These are phyloP conservation scores for Circinella minor DNA, from an alignment of 371 early-diverging fungal genomes.

Conservation along the genomic window DNA sequence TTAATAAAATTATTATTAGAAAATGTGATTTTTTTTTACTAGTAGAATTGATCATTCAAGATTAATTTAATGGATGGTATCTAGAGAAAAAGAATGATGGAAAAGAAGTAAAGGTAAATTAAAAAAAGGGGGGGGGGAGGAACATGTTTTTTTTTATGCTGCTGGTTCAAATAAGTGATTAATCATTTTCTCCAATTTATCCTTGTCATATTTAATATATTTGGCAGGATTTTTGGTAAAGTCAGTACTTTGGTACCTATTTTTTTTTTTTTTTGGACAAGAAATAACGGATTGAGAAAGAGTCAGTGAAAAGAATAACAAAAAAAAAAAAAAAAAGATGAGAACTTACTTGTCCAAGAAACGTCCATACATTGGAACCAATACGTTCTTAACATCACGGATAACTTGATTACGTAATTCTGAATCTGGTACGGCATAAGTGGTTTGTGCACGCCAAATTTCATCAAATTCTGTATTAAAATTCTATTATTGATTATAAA, in stretches of 20 bases:
- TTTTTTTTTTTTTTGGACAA: no score
- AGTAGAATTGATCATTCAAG: no score
- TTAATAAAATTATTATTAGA: no score
- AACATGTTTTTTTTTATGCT: conserved; percentile 26
- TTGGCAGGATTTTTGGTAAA: conserved; percentile 83
- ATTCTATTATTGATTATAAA: conserved; percentile 35
- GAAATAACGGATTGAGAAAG: not conserved
- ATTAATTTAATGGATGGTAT: no score
- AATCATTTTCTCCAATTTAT: conserved; percentile 65
- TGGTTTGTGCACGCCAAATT: conserved; percentile 70
- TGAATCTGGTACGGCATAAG: conserved; percentile 82
- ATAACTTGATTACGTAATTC: conserved; percentile 76
- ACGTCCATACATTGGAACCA: conserved; percentile 81
- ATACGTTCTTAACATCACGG: conserved; percentile 72
- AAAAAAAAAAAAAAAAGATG: not conserved
- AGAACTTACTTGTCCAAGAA: conserved; percentile 69
- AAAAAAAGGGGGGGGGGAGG: no score
- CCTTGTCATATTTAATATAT: conserved; percentile 81
- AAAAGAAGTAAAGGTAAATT: no score
- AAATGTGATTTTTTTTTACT: no score
- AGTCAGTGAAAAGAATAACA: conserved; percentile 8
- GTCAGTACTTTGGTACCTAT: conserved; percentile 61
- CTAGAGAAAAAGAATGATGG: no score
- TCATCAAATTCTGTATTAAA: conserved; percentile 89
- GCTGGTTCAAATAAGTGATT: conserved; percentile 73